Evolutionary conservation across 352 stramenopile genomes (phyloP), one percentile per base, ranked within the genome.

Genomic region (Globisporangium solare): DNA sequence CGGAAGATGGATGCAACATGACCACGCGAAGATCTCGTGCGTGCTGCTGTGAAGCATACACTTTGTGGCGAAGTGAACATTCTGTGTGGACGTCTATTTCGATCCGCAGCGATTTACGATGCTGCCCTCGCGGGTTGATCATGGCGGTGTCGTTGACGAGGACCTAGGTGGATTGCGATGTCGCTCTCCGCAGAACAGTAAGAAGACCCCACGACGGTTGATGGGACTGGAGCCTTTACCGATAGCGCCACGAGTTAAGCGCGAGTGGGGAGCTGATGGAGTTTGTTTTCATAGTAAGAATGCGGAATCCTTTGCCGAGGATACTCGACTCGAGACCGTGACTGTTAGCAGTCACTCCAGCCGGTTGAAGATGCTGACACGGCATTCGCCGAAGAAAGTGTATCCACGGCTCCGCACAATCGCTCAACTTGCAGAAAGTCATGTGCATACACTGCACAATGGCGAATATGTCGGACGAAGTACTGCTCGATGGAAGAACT

Each of bases 391-490:
- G 8, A 60, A 55, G 51, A 64, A 54, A 17, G 6, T 31, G 14
- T 59, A 64, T 3, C 51, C 60, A 13, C 60, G 79, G 0, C 63
- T 89, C 6, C 63, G 74, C 37, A 89, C 79, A 20, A 64, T 89
- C 15, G 46, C 60, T 10, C 66, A 78, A 21, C 56, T 89, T 12
- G 76, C 66, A 1, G 61, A 73, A 20, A 53, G 58, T 8, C 78
- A 78, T 14, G 70, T 85, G 20, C 27, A 45, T 35, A 56, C 52
- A 2, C 65, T 89, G 54, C 65, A 74, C 24, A 57, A 42, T 22
- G 73, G 74, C 21, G 58, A 70, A 15, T 87, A 86, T 42, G 63
- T 89, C 4, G 40, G 57, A 6, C 71, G 76, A 15, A 86, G 79
- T 31, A 58, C 68, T 31, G 24, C 43, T 22, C 74, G 76, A 1